Evolutionary conservation across 306 rosid genomes (phyloP).

Genomic region (Gastrolobium villosum): DNA sequence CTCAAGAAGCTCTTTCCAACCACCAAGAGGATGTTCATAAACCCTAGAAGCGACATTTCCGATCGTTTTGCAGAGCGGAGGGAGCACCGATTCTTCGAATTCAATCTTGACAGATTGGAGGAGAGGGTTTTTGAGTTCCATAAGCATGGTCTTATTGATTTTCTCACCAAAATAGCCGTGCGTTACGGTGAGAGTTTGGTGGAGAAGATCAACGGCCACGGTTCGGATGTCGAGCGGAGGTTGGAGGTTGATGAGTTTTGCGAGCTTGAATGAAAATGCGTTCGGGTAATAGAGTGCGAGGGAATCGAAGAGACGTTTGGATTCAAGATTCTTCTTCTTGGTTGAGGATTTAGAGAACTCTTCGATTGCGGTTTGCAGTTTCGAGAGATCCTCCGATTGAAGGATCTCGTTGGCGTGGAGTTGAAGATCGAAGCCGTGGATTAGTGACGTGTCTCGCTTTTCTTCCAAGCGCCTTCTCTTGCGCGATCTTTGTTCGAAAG

Average conservation of each 20-base stretch:
- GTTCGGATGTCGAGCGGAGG: background rate
- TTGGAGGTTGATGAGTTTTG: background rate
- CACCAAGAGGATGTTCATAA: background rate
- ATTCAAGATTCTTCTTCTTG: background rate
- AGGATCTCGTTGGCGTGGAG: background rate
- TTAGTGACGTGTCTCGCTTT: background rate
- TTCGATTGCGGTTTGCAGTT: background rate
- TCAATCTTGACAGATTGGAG: background rate
- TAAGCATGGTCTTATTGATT: background rate
- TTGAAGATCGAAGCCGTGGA: slow-evolving; percentile 26
- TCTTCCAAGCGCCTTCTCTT: background rate
- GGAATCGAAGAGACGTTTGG: background rate
- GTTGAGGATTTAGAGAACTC: background rate
- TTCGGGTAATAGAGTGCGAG: slow-evolving; percentile 29
- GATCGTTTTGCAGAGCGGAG: background rate
- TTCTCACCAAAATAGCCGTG: too few species aligned
- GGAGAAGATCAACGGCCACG: background rate
- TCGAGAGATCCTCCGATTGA: background rate
- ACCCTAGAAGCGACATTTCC: background rate
- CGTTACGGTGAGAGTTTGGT: background rate
- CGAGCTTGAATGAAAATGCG: slow-evolving; percentile 36
- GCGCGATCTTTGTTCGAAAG: background rate
- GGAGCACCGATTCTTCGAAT: background rate
- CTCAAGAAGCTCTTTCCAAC: slow-evolving; percentile 43
- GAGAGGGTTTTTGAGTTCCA: background rate